Base-by-base conservation (phyloP, 345 rosid species). In the Pseudoturritis turrita region DNA sequence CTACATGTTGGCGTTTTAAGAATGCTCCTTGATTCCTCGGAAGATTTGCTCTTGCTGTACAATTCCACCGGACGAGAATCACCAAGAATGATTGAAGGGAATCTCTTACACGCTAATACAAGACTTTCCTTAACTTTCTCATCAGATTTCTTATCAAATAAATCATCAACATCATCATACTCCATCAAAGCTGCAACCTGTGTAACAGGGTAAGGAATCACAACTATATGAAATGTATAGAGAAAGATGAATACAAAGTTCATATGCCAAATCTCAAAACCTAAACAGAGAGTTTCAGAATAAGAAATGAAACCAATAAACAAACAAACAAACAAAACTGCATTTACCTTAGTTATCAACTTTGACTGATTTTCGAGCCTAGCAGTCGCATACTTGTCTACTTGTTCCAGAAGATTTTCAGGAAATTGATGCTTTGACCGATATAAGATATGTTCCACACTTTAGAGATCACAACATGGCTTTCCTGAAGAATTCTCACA, bases 61-160 rank as follows among this genome's bases (percentile, higher is more conserved):
- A 95, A 54, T 59, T 81, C 83, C 52, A 95, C 82, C 0, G 81
- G 84, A 51, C 62, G 83, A 65, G 90, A 86, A 70, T 77, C 82
- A 60, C 98, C 92, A 33, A 91, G 75, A 45, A 51, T 46, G 77
- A 95, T 89, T 7, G 94, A 83, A 52, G 98, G 97, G 81, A 88
- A 95, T 68, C 79, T 86, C 81, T 84, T 82, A 76, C 94, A 76
- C 1, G 91, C 87, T 58, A 78, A 68, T n/a, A 78, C 78, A 70
- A 81, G 82, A 50, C 85, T 89, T 76, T 83, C 77, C 73, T 81
- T 75, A 37, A 69, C 71, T 80, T 74, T 65, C 13, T 25, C 28
- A 53, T 52, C 81, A 39, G 80, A 64, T 69, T 80, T 81, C 57
- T 73, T 74, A 62, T 76, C 83, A 40, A 82, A 61, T 7, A 86